A percentile compares a stretch with the other conserved stretches of the same genome.
Conservation (phyloP, 345 rosid genomes). For the Streptanthus diversifolius region DNA sequence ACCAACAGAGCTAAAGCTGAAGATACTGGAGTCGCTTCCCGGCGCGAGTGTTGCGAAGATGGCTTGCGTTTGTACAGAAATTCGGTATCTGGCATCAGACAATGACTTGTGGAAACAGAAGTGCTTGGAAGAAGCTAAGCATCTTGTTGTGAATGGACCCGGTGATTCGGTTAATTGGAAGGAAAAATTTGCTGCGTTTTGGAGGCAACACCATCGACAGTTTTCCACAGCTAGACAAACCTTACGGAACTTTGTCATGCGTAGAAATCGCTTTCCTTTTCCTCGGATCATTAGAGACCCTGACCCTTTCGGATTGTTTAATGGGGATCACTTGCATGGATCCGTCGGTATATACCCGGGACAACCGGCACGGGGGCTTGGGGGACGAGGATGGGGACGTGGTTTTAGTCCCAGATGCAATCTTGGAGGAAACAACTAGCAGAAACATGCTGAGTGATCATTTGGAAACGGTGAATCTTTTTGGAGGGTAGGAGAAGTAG, state of each 20-base stretch:
- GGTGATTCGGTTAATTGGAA: constrained; percentile 43
- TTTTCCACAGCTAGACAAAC: not conserved
- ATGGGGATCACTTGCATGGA: constrained; percentile 38
- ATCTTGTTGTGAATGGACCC: not conserved
- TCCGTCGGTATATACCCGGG: constrained; percentile 21
- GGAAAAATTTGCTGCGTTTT: constrained; percentile 30
- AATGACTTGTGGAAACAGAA: constrained; percentile 62
- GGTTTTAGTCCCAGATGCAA: constrained; percentile 35
- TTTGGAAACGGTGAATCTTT: not conserved
- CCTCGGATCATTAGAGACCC: constrained; percentile 21
- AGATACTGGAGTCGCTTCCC: constrained; percentile 56
- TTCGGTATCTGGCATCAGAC: constrained; percentile 45
- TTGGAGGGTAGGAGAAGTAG: not conserved
- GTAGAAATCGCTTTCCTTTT: not conserved
- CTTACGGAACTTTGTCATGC: not conserved
- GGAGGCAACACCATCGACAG: constrained; percentile 30
- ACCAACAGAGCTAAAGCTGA: constrained; percentile 65
- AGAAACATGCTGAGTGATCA: not conserved
- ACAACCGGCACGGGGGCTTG: not conserved
- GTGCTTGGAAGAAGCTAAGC: constrained; percentile 43
- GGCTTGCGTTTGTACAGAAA: constrained; percentile 47
- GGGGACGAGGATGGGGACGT: not conserved
- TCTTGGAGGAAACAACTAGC: constrained; percentile 35
- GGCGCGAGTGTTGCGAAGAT: constrained; percentile 50
- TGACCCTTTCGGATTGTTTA: constrained; percentile 13